Conservation (phyloP, 2,329 filamentous ascomycete species). For the Amylocarpus encephaloides region DNA sequence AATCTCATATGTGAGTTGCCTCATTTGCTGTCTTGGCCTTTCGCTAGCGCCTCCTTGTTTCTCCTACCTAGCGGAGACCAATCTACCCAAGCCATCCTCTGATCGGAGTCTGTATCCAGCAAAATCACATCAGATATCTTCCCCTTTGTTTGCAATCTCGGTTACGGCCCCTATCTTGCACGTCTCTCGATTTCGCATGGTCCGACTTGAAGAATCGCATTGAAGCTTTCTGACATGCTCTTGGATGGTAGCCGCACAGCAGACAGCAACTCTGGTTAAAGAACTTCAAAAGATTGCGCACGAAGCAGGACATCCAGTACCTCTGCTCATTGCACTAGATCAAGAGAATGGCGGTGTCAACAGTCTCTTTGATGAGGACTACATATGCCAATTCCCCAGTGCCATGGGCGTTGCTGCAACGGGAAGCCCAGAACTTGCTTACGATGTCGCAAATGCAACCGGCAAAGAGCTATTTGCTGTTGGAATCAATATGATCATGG, state of each 20-base stretch:
- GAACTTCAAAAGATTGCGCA: slow-evolving; percentile 90
- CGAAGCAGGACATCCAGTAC: slow-evolving; percentile 81
- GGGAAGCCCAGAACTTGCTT: slow-evolving; percentile 76
- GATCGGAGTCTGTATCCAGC: not conserved
- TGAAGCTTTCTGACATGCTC: not conserved
- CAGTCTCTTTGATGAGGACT: slow-evolving; percentile 91
- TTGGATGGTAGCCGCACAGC: slow-evolving; percentile 64
- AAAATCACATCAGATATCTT: not conserved
- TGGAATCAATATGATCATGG: slow-evolving; percentile 92
- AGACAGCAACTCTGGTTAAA: slow-evolving; percentile 80
- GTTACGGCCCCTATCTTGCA: not conserved
- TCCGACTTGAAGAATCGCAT: not conserved
- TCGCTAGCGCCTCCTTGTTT: not conserved
- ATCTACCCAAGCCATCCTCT: not conserved
- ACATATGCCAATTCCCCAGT: slow-evolving; percentile 92
- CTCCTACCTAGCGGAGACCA: not conserved
- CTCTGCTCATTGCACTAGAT: slow-evolving; percentile 83
- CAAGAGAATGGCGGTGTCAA: slow-evolving; percentile 99
- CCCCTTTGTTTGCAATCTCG: not conserved
- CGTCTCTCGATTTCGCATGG: not conserved
- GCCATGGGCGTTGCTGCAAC: slow-evolving; percentile 96
- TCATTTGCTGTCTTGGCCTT: not conserved
- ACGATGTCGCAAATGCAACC: slow-evolving; percentile 86
- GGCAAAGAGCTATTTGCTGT: slow-evolving; percentile 88
- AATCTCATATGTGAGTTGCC: slow-evolving; percentile 66